phyloP scores from a whole-genome alignment of 2,329 filamentous ascomycete species.

The Fusarium sp. region DNA sequence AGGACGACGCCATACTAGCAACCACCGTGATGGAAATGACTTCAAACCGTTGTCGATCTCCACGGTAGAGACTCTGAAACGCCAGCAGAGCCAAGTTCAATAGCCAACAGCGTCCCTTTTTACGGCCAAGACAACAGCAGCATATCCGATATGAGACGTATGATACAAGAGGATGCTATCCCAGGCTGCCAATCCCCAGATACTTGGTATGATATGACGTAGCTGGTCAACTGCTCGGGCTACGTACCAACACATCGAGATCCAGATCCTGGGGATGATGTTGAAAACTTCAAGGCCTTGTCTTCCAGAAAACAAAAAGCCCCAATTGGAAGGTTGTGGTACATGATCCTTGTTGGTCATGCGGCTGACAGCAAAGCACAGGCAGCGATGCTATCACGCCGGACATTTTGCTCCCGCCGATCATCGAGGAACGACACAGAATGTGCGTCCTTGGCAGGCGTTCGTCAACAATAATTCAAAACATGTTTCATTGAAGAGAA shows the following conservation, averaged over 20 bases:
- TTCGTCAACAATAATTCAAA: background rate
- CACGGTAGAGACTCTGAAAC: slow-evolving; percentile 3
- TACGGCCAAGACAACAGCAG: slow-evolving; percentile 3
- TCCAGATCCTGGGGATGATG: slow-evolving; percentile 8
- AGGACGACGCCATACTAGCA: background rate
- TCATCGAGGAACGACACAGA: background rate
- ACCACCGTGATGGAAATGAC: slow-evolving; percentile 15
- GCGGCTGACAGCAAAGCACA: background rate
- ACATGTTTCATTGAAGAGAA: background rate
- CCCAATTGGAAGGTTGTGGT: slow-evolving; percentile 3
- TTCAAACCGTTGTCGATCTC: slow-evolving; percentile 28
- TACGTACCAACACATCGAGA: slow-evolving; percentile 27
- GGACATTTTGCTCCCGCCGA: slow-evolving; percentile 36
- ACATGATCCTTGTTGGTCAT: slow-evolving; percentile 13
- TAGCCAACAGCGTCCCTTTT: background rate
- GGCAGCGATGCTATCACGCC: slow-evolving; percentile 3
- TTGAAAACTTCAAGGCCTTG: slow-evolving; percentile 16
- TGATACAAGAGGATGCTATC: slow-evolving; percentile 28
- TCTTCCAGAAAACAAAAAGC: slow-evolving; percentile 13
- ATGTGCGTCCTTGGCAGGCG: background rate
- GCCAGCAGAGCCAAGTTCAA: background rate
- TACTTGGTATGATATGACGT: slow-evolving; percentile 35
- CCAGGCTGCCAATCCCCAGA: slow-evolving; percentile 18
- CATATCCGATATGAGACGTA: slow-evolving; percentile 11
- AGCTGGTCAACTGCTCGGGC: slow-evolving; percentile 2